Evolutionary conservation across 768 basidiomycete species (phyloP).

Genomic region (Suillus clintonianus): DNA sequence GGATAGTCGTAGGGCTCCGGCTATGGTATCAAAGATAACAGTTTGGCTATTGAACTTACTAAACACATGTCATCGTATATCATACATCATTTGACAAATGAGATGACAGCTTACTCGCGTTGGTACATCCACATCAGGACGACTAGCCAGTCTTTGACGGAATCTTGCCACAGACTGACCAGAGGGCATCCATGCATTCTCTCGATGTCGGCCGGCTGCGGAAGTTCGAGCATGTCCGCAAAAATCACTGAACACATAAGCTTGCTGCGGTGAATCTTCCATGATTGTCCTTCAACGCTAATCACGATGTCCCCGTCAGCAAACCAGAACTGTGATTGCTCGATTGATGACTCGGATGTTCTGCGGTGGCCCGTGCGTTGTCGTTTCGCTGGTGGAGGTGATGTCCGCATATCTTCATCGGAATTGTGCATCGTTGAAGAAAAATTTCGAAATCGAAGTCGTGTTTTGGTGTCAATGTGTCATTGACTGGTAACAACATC

Average conservation of each 20-base stretch:
- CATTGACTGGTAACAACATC: background rate
- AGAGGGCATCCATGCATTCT: slow-evolving; percentile 33
- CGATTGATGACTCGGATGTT: background rate
- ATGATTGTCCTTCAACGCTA: slow-evolving; percentile 17
- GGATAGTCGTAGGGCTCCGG: slow-evolving; percentile 32
- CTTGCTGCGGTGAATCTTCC: slow-evolving; percentile 28
- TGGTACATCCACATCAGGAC: slow-evolving; percentile 36
- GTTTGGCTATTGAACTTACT: slow-evolving; percentile 26
- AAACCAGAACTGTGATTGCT: slow-evolving; percentile 26
- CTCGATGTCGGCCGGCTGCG: slow-evolving; percentile 31
- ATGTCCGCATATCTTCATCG: slow-evolving; percentile 1
- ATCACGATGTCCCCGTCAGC: slow-evolving; percentile 39
- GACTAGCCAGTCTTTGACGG: slow-evolving; percentile 30
- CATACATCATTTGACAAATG: background rate
- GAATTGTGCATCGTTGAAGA: slow-evolving; percentile 3
- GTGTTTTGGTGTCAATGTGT: background rate
- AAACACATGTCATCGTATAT: too few relatives aligned
- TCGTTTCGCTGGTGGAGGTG: slow-evolving; percentile 5
- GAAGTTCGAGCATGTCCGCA: slow-evolving; percentile 38
- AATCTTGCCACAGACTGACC: slow-evolving; percentile 27
- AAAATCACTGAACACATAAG: slow-evolving; percentile 30
- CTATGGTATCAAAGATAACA: slow-evolving; percentile 26
- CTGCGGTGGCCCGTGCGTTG: slow-evolving; percentile 8
- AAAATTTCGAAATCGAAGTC: background rate
- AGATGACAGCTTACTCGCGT: slow-evolving; percentile 25